phyloP scores from a whole-genome alignment of 176 grass and related monocot species.

The Poa pratensis region DNA sequence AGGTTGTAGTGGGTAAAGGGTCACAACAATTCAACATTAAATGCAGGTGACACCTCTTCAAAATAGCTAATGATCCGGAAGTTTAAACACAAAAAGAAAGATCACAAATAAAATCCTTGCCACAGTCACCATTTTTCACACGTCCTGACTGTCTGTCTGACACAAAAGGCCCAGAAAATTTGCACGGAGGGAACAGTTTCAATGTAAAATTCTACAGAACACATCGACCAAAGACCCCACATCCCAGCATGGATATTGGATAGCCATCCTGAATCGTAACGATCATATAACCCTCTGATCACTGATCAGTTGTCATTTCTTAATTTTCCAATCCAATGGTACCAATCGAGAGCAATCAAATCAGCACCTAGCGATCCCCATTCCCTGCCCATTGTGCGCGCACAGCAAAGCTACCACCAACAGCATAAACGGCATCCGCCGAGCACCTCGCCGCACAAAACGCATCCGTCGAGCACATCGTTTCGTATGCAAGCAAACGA shows the following conservation, averaged over 20 bases:
- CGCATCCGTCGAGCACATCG: not conserved
- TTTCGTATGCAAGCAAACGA: not conserved
- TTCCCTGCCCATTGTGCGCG: not conserved
- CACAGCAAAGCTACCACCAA: not conserved
- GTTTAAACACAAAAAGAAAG: not conserved
- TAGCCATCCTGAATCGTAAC: not conserved
- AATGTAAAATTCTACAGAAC: not conserved
- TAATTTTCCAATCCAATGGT: not conserved
- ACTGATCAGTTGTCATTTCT: not conserved
- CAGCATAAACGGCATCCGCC: not conserved
- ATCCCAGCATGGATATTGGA: not conserved
- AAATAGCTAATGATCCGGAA: not conserved
- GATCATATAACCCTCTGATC: not conserved
- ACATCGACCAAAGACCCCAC: not conserved
- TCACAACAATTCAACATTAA: not conserved
- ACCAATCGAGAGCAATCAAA: not conserved
- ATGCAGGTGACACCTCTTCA: not conserved
- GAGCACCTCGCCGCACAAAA: not conserved
- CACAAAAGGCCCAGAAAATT: conserved; percentile 14
- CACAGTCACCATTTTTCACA: not conserved
- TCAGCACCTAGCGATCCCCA: not conserved
- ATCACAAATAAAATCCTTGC: not conserved
- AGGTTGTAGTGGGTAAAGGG: not conserved
- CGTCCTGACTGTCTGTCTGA: not conserved
- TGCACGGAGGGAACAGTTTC: not conserved